A percentile compares a stretch with the other conserved stretches of the same genome.
Evolutionary conservation across 148 eudicot genomes (phyloP).

Genomic region (Rhododendron ovatum): DNA sequence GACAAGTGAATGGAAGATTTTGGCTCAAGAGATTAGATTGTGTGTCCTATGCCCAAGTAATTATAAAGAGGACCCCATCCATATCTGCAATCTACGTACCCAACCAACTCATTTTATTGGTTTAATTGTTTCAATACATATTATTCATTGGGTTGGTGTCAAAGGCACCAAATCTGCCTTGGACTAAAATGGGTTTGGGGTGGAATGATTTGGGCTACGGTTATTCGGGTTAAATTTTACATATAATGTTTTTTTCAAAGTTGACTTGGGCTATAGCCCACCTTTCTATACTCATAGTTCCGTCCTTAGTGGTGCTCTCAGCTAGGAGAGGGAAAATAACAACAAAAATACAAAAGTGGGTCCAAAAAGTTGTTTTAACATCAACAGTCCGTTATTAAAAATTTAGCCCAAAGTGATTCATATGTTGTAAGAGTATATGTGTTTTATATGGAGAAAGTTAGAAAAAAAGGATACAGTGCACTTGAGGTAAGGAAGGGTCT

Average conservation of each 20-base stretch:
- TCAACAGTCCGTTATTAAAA: background rate
- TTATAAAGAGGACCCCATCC: background rate
- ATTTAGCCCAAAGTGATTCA: background rate
- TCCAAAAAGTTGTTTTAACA: background rate
- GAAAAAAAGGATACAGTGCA: background rate
- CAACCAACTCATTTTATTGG: constrained; percentile 7
- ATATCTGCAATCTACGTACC: background rate
- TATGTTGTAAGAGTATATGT: background rate
- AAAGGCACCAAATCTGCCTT: too few species aligned
- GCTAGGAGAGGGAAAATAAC: background rate
- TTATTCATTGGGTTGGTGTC: background rate
- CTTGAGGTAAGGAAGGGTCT: background rate
- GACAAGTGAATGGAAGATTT: constrained; percentile 2
- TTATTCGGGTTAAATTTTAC: too few species aligned
- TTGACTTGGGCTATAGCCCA: too few species aligned
- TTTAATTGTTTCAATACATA: background rate
- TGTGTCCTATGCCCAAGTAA: background rate
- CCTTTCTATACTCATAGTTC: too few species aligned
- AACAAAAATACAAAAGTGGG: background rate
- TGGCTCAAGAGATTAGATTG: constrained; percentile 8
- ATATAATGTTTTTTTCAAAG: too few species aligned
- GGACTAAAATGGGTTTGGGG: too few species aligned
- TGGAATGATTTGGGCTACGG: too few species aligned
- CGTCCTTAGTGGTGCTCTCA: background rate
- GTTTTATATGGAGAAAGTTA: background rate